These are phyloP conservation scores for Aureobasidium leucospermi DNA, from an alignment of 2,329 filamentous ascomycete species.

Conservation along the genomic window DNA sequence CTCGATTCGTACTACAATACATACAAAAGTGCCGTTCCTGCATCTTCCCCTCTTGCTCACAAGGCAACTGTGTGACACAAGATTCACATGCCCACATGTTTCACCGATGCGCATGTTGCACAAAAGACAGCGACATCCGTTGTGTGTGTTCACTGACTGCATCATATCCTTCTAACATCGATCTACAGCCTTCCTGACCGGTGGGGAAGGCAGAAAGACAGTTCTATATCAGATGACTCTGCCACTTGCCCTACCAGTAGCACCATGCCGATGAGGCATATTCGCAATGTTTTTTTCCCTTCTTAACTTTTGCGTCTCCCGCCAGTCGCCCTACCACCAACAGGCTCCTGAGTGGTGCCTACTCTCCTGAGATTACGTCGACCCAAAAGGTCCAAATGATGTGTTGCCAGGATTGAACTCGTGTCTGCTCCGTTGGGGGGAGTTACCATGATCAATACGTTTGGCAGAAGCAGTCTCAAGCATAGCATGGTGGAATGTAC, in stretches of 20 bases:
- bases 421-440: background rate
- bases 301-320: too few relatives aligned
- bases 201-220: background rate
- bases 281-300: background rate
- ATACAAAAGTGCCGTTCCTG: background rate
- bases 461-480: background rate
- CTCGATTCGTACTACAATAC: background rate
- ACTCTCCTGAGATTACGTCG: too few relatives aligned
- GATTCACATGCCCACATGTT: background rate
- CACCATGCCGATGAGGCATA: background rate
- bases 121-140: too few relatives aligned
- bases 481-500: background rate
- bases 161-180: background rate
- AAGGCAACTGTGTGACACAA: background rate
- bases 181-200: background rate
- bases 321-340: background rate
- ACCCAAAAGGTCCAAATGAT: too few relatives aligned
- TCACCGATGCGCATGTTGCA: background rate
- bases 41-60: background rate
- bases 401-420: background rate
- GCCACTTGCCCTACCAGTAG: background rate
- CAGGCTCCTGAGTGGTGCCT: too few relatives aligned
- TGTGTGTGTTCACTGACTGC: background rate
- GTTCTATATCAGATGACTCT: background rate
- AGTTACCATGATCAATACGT: background rate